phyloP scores from a whole-genome alignment of 768 basidiomycete genomes.

The Chalciporus piperatus region DNA sequence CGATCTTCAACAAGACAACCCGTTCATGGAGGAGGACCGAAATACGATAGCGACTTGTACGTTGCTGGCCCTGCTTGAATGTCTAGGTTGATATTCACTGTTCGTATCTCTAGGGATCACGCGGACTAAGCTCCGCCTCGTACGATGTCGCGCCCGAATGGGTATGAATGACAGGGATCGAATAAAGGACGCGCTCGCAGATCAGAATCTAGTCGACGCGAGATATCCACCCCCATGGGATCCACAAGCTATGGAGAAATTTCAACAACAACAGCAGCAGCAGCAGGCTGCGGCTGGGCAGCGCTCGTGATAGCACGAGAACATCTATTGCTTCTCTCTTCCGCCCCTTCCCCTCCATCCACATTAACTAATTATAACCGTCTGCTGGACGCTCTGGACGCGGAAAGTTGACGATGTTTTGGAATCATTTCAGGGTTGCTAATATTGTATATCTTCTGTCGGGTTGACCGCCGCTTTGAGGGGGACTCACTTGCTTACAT shows the following conservation, averaged over 20 bases:
- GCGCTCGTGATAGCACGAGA: neutral
- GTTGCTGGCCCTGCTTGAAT: constrained; percentile 20
- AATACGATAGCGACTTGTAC: constrained; percentile 74
- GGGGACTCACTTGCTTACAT: constrained; percentile 12
- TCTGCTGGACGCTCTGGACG: constrained; percentile 4
- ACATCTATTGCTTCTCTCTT: neutral
- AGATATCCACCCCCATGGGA: constrained; percentile 74
- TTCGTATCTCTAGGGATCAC: constrained; percentile 62
- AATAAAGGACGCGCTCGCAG: constrained; percentile 70
- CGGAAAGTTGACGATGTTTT: neutral
- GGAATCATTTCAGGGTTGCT: neutral
- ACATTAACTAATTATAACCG: neutral
- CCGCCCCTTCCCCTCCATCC: neutral
- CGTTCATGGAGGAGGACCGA: constrained; percentile 81
- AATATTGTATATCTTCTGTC: neutral
- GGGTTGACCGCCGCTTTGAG: neutral
- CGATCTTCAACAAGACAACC: constrained; percentile 79
- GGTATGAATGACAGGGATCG: constrained; percentile 72
- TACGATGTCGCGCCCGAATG: constrained; percentile 75
- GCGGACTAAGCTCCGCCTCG: constrained; percentile 78
- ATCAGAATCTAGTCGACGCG: constrained; percentile 75
- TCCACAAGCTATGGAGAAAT: constrained; percentile 37
- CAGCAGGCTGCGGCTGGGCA: constrained; percentile 18
- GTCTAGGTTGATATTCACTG: neutral
- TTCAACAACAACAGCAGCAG: constrained; percentile 24